Conservation (phyloP, 805 yeast species). For the Barnettozyma populi region DNA sequence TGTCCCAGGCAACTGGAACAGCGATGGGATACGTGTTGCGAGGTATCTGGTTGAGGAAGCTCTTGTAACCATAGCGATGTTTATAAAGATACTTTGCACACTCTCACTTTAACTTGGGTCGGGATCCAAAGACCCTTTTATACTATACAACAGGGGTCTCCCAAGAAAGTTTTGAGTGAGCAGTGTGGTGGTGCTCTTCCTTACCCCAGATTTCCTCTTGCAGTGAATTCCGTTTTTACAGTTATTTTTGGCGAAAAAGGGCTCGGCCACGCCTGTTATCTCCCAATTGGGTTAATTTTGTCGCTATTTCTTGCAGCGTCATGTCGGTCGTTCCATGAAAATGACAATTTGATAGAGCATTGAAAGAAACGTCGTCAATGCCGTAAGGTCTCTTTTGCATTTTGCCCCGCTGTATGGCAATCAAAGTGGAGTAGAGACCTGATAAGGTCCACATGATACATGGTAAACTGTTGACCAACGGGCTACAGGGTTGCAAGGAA, state of each 20-base stretch:
- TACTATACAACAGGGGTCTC: neutral
- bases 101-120: too few species aligned
- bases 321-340: too few species aligned
- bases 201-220: neutral
- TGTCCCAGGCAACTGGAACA: conserved; percentile 24
- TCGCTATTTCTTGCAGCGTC: neutral
- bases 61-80: neutral
- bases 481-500: too few species aligned
- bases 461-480: too few species aligned
- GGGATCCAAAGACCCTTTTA: neutral
- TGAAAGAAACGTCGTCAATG: neutral
- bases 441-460: too few species aligned
- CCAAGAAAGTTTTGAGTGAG: neutral
- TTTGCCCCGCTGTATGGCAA: neutral
- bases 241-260: neutral
- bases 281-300: neutral
- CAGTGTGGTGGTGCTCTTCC: neutral
- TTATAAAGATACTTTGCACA: neutral
- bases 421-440: neutral
- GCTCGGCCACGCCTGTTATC: neutral
- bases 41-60: conserved; percentile 15
- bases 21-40: conserved; percentile 24
- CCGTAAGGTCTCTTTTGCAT: neutral
- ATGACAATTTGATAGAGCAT: neutral
- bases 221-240: neutral